Evolutionary conservation across 371 early-diverging fungal species (phyloP).

Genomic region (Blastocladiella emersonii): DNA sequence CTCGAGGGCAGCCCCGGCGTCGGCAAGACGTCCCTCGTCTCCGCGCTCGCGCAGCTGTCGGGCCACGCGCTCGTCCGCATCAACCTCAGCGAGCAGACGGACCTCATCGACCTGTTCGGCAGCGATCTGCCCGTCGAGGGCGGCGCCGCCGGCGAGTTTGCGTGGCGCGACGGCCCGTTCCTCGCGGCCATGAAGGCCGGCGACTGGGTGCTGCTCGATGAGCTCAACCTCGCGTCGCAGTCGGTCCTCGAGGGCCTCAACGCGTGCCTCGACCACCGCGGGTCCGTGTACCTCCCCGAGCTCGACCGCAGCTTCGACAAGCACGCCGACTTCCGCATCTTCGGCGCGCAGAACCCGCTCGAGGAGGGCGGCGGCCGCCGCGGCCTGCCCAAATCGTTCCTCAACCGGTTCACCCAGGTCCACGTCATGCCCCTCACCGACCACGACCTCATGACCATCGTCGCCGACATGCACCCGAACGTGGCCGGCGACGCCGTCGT

Average conservation of each 20-base stretch:
- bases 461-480: conserved; percentile 44
- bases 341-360: conserved; percentile 98
- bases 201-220: conserved; percentile 98
- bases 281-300: conserved; percentile 87
- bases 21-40: conserved; percentile 94
- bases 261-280: conserved; percentile 97
- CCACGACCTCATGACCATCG: conserved; percentile 66
- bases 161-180: conserved; percentile 96
- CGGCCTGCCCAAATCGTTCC: conserved; percentile 95
- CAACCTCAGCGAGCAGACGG: conserved; percentile 98
- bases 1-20: conserved; percentile 96
- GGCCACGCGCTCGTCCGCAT: conserved; percentile 84
- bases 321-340: conserved; percentile 77
- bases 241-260: conserved; percentile 99
- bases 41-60: conserved; percentile 66
- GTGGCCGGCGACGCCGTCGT: conserved; percentile 31
- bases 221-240: conserved; percentile 98
- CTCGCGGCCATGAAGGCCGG: conserved; percentile 89
- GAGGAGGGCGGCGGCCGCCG: conserved; percentile 97
- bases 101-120: conserved; percentile 98
- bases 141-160: conserved; percentile 72
- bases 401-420: conserved; percentile 95
- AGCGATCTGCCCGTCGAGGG: conserved; percentile 91
- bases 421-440: conserved; percentile 69
- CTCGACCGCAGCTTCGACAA: conserved; percentile 73